These are phyloP conservation scores for Talaromyces islandicus DNA, from an alignment of 2,329 filamentous ascomycete species.

Conservation along the genomic window DNA sequence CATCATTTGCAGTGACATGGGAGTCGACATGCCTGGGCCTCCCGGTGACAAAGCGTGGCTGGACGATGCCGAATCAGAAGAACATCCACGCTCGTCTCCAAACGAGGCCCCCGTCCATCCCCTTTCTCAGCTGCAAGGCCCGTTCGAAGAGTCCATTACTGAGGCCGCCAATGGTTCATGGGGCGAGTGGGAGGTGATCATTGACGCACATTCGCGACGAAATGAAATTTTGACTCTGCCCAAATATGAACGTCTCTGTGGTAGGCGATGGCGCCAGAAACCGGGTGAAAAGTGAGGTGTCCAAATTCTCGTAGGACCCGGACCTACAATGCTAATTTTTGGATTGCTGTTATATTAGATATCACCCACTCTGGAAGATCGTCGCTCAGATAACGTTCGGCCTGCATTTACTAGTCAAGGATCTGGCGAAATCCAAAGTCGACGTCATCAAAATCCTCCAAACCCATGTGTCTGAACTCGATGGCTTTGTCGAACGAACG, in stretches of 20 bases:
- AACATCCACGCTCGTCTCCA: background rate
- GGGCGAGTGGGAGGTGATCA: conserved; percentile 24
- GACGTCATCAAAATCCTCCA: conserved; percentile 88
- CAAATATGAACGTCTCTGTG: conserved; percentile 65
- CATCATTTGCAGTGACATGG: background rate
- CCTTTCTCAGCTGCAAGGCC: conserved; percentile 37
- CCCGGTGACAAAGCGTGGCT: conserved; percentile 12
- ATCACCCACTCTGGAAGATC: conserved; percentile 85
- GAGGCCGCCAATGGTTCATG: conserved; percentile 25
- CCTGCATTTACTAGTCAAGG: conserved; percentile 77
- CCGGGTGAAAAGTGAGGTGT: conserved; percentile 52
- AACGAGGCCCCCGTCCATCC: conserved; percentile 31
- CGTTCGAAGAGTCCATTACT: conserved; percentile 41
- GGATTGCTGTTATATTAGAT: conserved; percentile 35
- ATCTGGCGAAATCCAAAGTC: conserved; percentile 78
- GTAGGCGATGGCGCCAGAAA: conserved; percentile 68
- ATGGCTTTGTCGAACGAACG: conserved; percentile 80
- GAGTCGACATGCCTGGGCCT: conserved; percentile 8
- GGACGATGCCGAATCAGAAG: conserved; percentile 1
- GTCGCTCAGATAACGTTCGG: conserved; percentile 91
- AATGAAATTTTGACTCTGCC: conserved; percentile 62
- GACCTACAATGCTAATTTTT: background rate
- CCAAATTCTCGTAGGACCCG: background rate
- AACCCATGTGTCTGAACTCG: conserved; percentile 87
- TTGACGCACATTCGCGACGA: conserved; percentile 47